Evolutionary conservation across 257 asterid species (phyloP).

Genomic region (Striga asiatica): DNA sequence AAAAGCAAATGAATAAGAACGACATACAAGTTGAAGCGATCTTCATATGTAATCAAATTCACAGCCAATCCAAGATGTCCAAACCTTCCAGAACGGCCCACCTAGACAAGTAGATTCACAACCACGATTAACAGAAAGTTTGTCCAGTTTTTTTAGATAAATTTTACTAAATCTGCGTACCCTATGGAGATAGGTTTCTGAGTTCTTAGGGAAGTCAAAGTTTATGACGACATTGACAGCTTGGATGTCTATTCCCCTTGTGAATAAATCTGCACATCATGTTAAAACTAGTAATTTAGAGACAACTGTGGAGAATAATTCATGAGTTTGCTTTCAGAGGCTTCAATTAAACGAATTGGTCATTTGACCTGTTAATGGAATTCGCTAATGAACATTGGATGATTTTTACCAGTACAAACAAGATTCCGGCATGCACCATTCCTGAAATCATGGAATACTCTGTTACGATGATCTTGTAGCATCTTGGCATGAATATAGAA

Average conservation of each 20-base stretch:
- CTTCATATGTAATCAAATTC: slow-evolving; percentile 36
- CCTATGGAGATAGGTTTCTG: slow-evolving; percentile 45
- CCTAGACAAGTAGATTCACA: slow-evolving; percentile 17
- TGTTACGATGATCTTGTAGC: slow-evolving; percentile 33
- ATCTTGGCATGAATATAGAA: slow-evolving; percentile 32
- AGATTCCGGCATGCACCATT: slow-evolving; percentile 34
- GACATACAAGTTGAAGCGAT: slow-evolving; percentile 42
- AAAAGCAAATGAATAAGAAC: too few relatives aligned
- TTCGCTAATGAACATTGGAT: too few relatives aligned
- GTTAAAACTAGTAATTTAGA: too few relatives aligned
- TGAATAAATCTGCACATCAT: slow-evolving; percentile 29
- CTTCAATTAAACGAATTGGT: too few relatives aligned
- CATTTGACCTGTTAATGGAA: too few relatives aligned
- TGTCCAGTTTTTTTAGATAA: background rate
- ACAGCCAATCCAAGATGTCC: slow-evolving; percentile 43
- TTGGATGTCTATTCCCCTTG: slow-evolving; percentile 41
- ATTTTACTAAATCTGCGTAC: slow-evolving; percentile 17
- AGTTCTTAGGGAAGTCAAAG: slow-evolving; percentile 36
- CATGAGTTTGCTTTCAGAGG: too few relatives aligned
- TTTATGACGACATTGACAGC: slow-evolving; percentile 39
- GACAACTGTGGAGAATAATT: too few relatives aligned
- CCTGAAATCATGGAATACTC: slow-evolving; percentile 29
- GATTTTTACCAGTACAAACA: slow-evolving; percentile 30
- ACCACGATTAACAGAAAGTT: background rate
- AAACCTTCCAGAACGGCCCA: slow-evolving; percentile 46